Evolutionary conservation across 2,329 filamentous ascomycete species (phyloP).

Genomic region (Cladobotryum protrusum): DNA sequence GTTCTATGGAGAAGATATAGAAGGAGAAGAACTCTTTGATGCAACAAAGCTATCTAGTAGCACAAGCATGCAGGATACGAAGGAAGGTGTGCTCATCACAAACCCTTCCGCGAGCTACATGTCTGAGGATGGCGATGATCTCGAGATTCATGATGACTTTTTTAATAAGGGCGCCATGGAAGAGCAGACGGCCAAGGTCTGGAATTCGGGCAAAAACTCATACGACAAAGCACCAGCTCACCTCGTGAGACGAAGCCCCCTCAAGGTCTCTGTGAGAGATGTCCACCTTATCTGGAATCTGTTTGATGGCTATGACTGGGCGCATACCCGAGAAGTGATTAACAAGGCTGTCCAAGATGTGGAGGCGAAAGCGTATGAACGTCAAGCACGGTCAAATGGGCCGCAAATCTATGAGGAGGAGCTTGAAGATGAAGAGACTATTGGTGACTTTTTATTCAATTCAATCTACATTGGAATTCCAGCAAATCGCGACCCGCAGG

Average conservation of each 20-base stretch:
- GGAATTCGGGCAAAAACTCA: conserved; percentile 71
- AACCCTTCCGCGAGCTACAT: conserved; percentile 20
- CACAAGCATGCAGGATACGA: conserved; percentile 29
- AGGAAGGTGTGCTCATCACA: conserved; percentile 31
- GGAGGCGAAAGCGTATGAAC: conserved; percentile 74
- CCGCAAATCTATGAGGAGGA: conserved; percentile 59
- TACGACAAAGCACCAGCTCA: conserved; percentile 61
- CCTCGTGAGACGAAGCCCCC: conserved; percentile 59
- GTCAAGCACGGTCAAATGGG: conserved; percentile 53
- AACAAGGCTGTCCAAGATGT: conserved; percentile 83
- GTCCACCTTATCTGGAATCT: conserved; percentile 96
- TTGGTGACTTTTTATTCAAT: conserved; percentile 95
- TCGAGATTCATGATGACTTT: conserved; percentile 72
- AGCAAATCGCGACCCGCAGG: conserved; percentile 74
- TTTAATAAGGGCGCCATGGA: conserved; percentile 59
- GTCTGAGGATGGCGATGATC: conserved; percentile 52
- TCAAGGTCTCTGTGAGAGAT: conserved; percentile 74
- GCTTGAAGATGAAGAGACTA: conserved; percentile 74
- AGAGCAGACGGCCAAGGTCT: conserved; percentile 65
- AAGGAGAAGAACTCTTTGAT: conserved; percentile 46
- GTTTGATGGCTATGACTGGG: conserved; percentile 97
- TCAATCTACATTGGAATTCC: conserved; percentile 97
- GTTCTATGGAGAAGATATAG: conserved; percentile 42
- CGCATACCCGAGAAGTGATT: conserved; percentile 77
- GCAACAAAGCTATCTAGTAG: conserved; percentile 31